Evolutionary conservation across 768 basidiomycete genomes (phyloP).

Genomic region (Russula lepida): DNA sequence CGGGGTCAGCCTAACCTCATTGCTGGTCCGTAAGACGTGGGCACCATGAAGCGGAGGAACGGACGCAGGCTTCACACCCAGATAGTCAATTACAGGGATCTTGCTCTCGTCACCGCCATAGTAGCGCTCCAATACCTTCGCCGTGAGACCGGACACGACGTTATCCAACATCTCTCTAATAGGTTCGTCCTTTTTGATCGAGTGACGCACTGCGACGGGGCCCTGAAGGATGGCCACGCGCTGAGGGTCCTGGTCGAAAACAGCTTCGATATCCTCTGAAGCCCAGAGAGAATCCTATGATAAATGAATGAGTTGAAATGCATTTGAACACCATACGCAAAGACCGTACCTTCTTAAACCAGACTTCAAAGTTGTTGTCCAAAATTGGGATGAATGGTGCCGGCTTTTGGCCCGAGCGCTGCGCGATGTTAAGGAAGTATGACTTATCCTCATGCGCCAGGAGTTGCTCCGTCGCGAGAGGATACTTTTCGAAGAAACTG

Average conservation of each 20-base stretch:
- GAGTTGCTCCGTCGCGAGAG: conserved; percentile 74
- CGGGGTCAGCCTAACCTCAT: conserved; percentile 43
- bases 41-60: conserved; percentile 38
- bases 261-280: conserved; percentile 95
- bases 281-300: conserved; percentile 92
- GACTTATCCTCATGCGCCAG: conserved; percentile 90
- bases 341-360: conserved; percentile 92
- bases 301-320: conserved; percentile 10
- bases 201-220: conserved; percentile 87
- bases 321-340: neutral
- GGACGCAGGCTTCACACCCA: conserved; percentile 44
- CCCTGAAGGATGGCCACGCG: conserved; percentile 97
- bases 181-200: conserved; percentile 84
- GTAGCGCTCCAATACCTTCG: conserved; percentile 67
- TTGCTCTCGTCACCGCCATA: conserved; percentile 69
- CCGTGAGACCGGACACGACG: conserved; percentile 69
- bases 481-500: conserved; percentile 79
- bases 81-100: conserved; percentile 80
- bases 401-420: conserved; percentile 96
- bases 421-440: conserved; percentile 92
- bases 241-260: conserved; percentile 98
- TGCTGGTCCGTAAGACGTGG: conserved; percentile 34
- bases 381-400: conserved; percentile 97
- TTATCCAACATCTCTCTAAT: conserved; percentile 87
- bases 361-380: conserved; percentile 89